Base-by-base conservation (phyloP, 306 rosid species). In the Aeschynomene evenia region DNA sequence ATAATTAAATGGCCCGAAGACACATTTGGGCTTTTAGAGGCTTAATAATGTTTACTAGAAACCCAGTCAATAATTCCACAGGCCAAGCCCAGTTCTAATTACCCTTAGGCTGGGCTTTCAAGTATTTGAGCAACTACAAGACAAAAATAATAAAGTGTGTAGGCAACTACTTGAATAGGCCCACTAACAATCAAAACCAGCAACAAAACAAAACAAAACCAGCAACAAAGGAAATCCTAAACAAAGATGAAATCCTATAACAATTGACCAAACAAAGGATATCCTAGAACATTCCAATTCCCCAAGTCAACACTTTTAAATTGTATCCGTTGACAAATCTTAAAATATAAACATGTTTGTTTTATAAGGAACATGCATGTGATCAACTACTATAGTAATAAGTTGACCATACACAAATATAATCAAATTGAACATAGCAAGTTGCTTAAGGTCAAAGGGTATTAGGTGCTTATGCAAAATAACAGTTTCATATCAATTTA, bases 381-480 rank as follows among this genome's bases (percentile, higher is more conserved):
- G 16, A 52, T 39, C 34, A 43, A 2, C 5, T 2, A 2, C 31
- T 4, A 69, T 14, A 43, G 23, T 22, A 15, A 63, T n/a, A 64
- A 66, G 49, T 71, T 75, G 75, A 76, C 72, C 71, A 3, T 28
- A 63, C 28, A 57, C 23, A 34, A 1, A 24, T 57, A 71, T 16
- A 63, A 66, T 15, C 53, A 2, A 40, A 2, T 43, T 46, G 43
- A 67, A 70, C 12, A 28, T 13, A 23, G 49, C 34, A 63, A 16
- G 28, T 34, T 8, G 66, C 23, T 77, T 9, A 73, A 77, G 57
- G 77, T 77, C 77, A 77, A 81, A 73, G 52, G 82, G 31, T 49
- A 72, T 86, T 86, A 78, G 88, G 89, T 74, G 80, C 66, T 68
- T 7, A 31, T 66, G 95, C 91, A 84, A 80, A 75, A 71, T 19